Base-by-base conservation (phyloP, 371 early-diverging fungal genomes). In the Rhizopus delemar region DNA sequence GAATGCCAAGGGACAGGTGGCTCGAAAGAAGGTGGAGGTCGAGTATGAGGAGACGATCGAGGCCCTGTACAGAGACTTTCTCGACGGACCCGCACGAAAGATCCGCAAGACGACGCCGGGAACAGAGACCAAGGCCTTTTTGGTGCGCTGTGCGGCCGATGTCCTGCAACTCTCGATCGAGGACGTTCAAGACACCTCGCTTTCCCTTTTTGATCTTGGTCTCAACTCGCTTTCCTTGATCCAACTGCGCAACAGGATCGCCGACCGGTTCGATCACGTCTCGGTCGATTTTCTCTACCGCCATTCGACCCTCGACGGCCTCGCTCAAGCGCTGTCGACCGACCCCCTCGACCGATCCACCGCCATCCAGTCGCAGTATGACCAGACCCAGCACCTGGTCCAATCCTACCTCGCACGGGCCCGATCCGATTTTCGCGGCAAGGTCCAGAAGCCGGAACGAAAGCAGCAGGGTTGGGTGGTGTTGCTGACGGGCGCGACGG, bases 401-500 rank as follows among this genome's bases (percentile, higher is more conserved):
- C 22, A 59, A 3, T 13, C 31, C 0, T 77, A 77, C 29, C 43
- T 73, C 12, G 43, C 55, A 9, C 57, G 53, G 1, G 73, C 75
- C 8, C 55, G 55, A 3, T 7, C n/a, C 5, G 70, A 74, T 35
- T 70, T 74, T 51, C 39, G 45, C 33, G 46, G 15, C 11, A 39
- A 32, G 12, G 46, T 22, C 0, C 56, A 51, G 4, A 16, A 29
- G 9, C 46, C 48, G 5, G 12, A 31, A 12, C 15, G 38, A 49
- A 34, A 34, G 38, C 1, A 36, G 15, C 8, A 49, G 8, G 16
- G 51, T 5, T 62, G 69, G 4, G 66, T 70, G 0, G 61, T 77
- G 8, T 29, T 80, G 29, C 41, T 77, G 8, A 74, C 80, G 1
- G 80, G 80, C 12, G 71, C 70, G 0, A 80, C 75, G 31, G 77